phyloP scores from a whole-genome alignment of 192 early-diverging fungal species.

The Linnemannia zychae region DNA sequence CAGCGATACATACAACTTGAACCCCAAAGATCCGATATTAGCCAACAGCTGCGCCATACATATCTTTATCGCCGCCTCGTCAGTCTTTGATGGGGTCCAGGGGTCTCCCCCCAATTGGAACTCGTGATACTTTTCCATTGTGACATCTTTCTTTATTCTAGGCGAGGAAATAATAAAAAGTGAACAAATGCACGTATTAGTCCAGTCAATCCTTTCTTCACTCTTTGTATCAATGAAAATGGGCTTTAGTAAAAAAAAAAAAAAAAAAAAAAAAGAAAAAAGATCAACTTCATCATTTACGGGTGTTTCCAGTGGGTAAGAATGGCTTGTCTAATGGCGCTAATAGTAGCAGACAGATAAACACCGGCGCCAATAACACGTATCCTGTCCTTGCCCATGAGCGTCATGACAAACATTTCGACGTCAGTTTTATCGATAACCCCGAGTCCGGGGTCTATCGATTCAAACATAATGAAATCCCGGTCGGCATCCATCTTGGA shows the following conservation, averaged over 20 bases:
- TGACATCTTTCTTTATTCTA: background rate
- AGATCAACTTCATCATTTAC: background rate
- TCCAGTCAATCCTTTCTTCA: too few species aligned
- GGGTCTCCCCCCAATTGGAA: background rate
- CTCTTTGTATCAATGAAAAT: too few species aligned
- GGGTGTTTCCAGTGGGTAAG: background rate
- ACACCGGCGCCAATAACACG: background rate
- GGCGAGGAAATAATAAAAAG: too few species aligned
- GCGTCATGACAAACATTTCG: background rate
- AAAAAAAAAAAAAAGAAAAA: background rate
- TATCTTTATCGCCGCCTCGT: background rate
- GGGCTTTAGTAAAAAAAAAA: too few species aligned
- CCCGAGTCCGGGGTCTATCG: background rate
- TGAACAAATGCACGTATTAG: too few species aligned
- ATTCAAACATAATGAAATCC: background rate
- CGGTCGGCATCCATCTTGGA: background rate
- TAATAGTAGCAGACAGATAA: background rate
- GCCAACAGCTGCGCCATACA: background rate
- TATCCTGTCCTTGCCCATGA: background rate
- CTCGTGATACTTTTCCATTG: background rate
- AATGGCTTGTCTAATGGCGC: background rate
- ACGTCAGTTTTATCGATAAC: background rate
- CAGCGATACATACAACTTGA: background rate
- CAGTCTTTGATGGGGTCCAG: background rate
- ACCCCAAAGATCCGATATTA: background rate